Evolutionary conservation across 495 filamentous ascomycete species (phyloP), one percentile per base, ranked within the genome.

Genomic region (Massariosphaeria phaeospora): DNA sequence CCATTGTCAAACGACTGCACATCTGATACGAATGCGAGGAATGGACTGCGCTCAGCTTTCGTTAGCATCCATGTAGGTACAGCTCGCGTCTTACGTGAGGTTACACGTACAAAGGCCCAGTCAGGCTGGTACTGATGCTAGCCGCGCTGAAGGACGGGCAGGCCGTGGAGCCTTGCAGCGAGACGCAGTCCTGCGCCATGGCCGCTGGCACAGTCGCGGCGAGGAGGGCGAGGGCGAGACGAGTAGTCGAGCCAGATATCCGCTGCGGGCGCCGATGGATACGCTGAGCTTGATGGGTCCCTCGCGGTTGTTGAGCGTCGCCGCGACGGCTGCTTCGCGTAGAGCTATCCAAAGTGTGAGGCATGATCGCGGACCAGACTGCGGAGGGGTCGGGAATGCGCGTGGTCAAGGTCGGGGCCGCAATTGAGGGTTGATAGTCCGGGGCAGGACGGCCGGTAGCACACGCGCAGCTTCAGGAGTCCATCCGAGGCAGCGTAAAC

Each of bases 81-180:
- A 46, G 34, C 15, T 59, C 15, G 24, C n/a, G 48, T 46, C 59
- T 48, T 27, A 48, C 51, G 45, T 51, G 42, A 55, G 58, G 48
- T 55, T 47, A 52, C 52, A 81, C 90, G 69, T 78, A 97, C 91
- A 88, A 98, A 60, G 82, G 70, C 35, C 76, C 78, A 49, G 79
- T 76, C 42, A 95, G 67, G 43, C 70, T 73, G 31, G 84, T 91
- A 27, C 89, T 91, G 34, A 99, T 80, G 2, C 86, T 93, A 1
- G 94, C 81, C 30, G 78, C 68, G 63, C 81, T 82, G 69, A 95
- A 99, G 25, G 91, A 90, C 48, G 86, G 75, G 72, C 94, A 99
- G 48, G 78, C 73, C 18, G 79, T 87, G 21, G 94, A 96, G 34
- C 77, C 83, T 36, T 79, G 71, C 24, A 99, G 79, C 17, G 91